These are phyloP conservation scores for Euclidium syriacum DNA, from an alignment of 345 rosid species.

Conservation along the genomic window DNA sequence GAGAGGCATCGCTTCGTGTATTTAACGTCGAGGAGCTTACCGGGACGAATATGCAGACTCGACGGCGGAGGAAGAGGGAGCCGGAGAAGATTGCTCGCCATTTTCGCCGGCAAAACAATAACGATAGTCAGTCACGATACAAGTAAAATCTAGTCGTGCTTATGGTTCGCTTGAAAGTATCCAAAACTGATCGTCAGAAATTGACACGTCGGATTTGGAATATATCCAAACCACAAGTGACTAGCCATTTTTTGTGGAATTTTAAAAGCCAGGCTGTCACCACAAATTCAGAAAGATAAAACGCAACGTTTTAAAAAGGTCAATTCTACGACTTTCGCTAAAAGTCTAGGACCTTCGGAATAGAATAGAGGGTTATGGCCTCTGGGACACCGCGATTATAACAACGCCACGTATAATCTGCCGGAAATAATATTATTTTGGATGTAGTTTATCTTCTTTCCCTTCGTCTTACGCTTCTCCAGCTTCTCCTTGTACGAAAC, in stretches of 20 bases:
- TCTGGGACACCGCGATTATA: background rate
- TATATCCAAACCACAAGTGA: conserved; percentile 15
- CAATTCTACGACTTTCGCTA: too few relatives aligned
- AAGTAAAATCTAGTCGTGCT: conserved; percentile 16
- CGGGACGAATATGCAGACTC: conserved; percentile 21
- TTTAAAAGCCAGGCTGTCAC: conserved; percentile 11
- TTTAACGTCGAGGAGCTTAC: conserved; percentile 10
- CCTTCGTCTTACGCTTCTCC: background rate
- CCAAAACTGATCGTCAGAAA: background rate
- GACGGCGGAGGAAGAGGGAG: conserved; percentile 34
- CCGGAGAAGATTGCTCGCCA: conserved; percentile 45
- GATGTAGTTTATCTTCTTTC: conserved; percentile 25
- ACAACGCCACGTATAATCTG: conserved; percentile 13
- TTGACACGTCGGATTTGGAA: conserved; percentile 28
- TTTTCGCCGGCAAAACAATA: conserved; percentile 17
- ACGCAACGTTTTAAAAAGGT: background rate
- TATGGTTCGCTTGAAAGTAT: conserved; percentile 4
- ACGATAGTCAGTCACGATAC: background rate
- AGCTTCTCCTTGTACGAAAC: conserved; percentile 1
- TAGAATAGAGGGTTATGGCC: background rate
- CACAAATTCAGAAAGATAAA: background rate
- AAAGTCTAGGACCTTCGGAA: background rate
- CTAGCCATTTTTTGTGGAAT: conserved; percentile 1
- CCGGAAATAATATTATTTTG: background rate
- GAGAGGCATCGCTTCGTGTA: conserved; percentile 22